Evolutionary conservation across 192 early-diverging fungal genomes (phyloP).

Genomic region (Coemansia sp.): DNA sequence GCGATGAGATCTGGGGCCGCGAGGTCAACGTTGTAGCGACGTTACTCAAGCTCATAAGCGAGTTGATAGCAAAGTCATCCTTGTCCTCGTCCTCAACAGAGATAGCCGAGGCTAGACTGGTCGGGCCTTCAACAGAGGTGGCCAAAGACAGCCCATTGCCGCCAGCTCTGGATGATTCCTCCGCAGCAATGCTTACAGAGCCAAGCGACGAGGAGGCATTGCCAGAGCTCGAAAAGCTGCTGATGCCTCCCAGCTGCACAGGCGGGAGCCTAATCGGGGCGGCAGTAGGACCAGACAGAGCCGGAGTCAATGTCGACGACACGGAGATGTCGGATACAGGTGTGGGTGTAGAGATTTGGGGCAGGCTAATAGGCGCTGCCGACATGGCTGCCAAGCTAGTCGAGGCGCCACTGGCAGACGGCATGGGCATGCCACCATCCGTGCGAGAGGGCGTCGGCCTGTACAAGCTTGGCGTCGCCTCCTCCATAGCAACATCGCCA

Average conservation of each 20-base stretch:
- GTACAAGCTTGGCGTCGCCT: conserved; percentile 7
- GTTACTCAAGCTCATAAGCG: conserved; percentile 53
- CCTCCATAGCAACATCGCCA: conserved; percentile 39
- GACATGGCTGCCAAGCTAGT: conserved; percentile 14
- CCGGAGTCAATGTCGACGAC: conserved; percentile 17
- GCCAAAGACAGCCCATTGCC: conserved; percentile 2
- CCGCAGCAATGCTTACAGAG: background rate
- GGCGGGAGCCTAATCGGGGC: conserved; percentile 50
- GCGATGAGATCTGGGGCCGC: conserved; percentile 30
- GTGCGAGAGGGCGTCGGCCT: conserved; percentile 6
- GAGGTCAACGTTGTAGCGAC: conserved; percentile 44
- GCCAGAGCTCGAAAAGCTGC: conserved; percentile 16
- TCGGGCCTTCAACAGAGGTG: background rate
- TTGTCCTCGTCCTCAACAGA: conserved; percentile 43
- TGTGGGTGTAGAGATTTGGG: conserved; percentile 23
- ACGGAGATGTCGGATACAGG: conserved; percentile 10
- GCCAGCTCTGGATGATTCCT: conserved; percentile 4
- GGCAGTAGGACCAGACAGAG: conserved; percentile 40
- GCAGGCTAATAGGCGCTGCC: conserved; percentile 28
- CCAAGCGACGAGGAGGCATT: conserved; percentile 12
- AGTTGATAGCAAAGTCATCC: conserved; percentile 51
- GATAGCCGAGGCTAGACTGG: conserved; percentile 29
- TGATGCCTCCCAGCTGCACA: conserved; percentile 35
- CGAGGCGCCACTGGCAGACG: conserved; percentile 4
- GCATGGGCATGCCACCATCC: background rate